These are phyloP conservation scores for Plasmopara viticola DNA, from an alignment of 352 stramenopile species.

Conservation along the genomic window DNA sequence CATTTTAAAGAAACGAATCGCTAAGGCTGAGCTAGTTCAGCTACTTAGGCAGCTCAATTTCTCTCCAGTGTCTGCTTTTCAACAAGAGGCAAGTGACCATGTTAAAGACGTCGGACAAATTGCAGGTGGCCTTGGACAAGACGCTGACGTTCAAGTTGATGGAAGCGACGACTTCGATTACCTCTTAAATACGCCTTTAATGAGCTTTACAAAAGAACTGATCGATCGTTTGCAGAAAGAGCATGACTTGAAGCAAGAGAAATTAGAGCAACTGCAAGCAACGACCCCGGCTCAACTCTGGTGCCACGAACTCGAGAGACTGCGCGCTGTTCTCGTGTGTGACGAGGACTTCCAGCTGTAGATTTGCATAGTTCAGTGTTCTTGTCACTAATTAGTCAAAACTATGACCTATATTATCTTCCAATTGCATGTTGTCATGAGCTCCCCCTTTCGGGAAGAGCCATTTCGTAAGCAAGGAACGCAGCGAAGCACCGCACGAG, in stretches of 20 bases:
- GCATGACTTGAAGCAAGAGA: constrained; percentile 82
- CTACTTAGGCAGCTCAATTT: constrained; percentile 47
- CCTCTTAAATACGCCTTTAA: constrained; percentile 96
- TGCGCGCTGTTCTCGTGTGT: constrained; percentile 53
- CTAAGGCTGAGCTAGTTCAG: constrained; percentile 50
- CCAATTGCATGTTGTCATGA: no score
- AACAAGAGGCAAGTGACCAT: constrained; percentile 29
- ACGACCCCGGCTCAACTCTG: constrained; percentile 88
- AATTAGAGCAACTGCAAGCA: constrained; percentile 82
- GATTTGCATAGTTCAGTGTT: neutral
- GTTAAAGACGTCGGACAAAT: constrained; percentile 19
- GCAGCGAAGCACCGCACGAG: no score
- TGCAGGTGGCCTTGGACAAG: constrained; percentile 15
- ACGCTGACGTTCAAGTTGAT: constrained; percentile 12
- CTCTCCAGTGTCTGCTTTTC: constrained; percentile 44
- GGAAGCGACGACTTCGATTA: constrained; percentile 91
- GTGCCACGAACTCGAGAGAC: constrained; percentile 50
- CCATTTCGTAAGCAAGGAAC: no score
- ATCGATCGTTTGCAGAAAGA: constrained; percentile 88
- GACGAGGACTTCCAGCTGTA: constrained; percentile 63
- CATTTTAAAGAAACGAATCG: constrained; percentile 68
- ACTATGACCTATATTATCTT: no score
- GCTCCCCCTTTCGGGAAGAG: no score
- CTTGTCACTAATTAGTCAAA: no score
- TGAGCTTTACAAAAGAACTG: constrained; percentile 96